Percentiles rank a stretch among this genome's conserved stretches.
Evolutionary conservation across 1,284 basidiomycete genomes (phyloP).

Genomic region (Leccinum subfulvum): DNA sequence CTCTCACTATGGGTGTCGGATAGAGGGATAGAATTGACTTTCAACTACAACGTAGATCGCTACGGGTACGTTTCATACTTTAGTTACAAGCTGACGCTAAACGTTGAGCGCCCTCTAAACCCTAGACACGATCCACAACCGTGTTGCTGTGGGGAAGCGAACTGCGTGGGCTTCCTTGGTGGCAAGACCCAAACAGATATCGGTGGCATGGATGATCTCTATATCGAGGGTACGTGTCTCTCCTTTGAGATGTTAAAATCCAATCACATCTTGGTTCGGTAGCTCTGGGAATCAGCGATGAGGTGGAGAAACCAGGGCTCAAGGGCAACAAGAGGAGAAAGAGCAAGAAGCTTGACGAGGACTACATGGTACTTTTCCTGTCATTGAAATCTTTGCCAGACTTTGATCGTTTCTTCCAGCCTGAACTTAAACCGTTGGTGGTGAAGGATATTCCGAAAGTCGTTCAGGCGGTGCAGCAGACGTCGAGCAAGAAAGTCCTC

Average conservation of each 20-base stretch:
- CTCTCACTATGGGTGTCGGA: too few species aligned
- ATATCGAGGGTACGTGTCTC: constrained; percentile 76
- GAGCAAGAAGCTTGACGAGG: constrained; percentile 90
- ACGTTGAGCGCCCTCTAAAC: constrained; percentile 3
- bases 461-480: constrained; percentile 89
- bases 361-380: constrained; percentile 68
- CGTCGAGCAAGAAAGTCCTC: constrained; percentile 81
- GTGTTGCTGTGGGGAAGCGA: constrained; percentile 95
- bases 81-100: neutral
- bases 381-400: neutral
- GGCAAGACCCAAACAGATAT: constrained; percentile 99
- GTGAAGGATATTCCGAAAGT: constrained; percentile 88
- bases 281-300: constrained; percentile 96
- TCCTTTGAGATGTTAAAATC: neutral
- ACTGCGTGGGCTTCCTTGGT: constrained; percentile 95
- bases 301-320: constrained; percentile 76
- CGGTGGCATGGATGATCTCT: constrained; percentile 90
- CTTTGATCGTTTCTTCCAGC: constrained; percentile 38
- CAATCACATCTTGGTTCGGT: constrained; percentile 5
- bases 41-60: constrained; percentile 99
- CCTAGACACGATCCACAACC: constrained; percentile 86
- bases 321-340: constrained; percentile 92
- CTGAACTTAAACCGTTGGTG: constrained; percentile 71
- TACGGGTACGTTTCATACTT: constrained; percentile 75
- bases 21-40: constrained; percentile 74